A percentile compares a stretch with the other conserved stretches of the same genome.
These are phyloP conservation scores for Holtermanniella nyarrowii DNA, from an alignment of 768 basidiomycete genomes.

Conservation along the genomic window DNA sequence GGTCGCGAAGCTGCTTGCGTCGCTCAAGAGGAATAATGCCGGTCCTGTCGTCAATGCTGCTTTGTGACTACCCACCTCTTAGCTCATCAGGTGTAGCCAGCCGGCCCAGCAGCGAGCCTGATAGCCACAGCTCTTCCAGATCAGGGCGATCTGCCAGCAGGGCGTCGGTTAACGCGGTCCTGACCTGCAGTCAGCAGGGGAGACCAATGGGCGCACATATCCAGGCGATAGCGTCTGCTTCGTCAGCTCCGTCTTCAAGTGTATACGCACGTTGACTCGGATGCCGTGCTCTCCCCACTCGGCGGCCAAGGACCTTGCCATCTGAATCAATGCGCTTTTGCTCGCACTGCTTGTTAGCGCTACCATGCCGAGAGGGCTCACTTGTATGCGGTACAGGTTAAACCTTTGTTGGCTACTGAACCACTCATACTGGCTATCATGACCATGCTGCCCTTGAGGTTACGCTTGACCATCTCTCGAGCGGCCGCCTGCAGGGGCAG, in stretches of 20 bases:
- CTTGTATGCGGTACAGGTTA: background rate
- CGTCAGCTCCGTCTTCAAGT: background rate
- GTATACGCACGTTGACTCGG: constrained; percentile 34
- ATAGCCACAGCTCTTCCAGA: constrained; percentile 24
- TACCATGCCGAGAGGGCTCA: background rate
- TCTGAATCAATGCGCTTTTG: constrained; percentile 38
- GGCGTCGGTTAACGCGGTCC: constrained; percentile 29
- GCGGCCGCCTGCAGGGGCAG: constrained; percentile 17
- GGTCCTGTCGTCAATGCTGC: constrained; percentile 10
- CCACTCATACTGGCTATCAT: constrained; percentile 1
- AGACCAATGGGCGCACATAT: constrained; percentile 14
- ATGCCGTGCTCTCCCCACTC: constrained; percentile 39
- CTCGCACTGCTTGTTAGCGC: constrained; percentile 8
- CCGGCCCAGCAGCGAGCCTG: constrained; percentile 21
- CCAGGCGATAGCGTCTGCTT: constrained; percentile 29
- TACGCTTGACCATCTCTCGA: constrained; percentile 7
- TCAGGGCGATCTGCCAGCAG: constrained; percentile 26
- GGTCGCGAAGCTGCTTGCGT: constrained; percentile 38
- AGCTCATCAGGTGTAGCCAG: constrained; percentile 34
- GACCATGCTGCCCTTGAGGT: constrained; percentile 14
- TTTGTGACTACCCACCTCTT: constrained; percentile 14
- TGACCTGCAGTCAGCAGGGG: constrained; percentile 7
- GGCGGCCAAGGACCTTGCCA: constrained; percentile 37
- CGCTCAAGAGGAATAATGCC: constrained; percentile 34
- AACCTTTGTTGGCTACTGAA: constrained; percentile 6